Base-by-base conservation (phyloP, 768 basidiomycete species). In the Sarcomyxa edulis region DNA sequence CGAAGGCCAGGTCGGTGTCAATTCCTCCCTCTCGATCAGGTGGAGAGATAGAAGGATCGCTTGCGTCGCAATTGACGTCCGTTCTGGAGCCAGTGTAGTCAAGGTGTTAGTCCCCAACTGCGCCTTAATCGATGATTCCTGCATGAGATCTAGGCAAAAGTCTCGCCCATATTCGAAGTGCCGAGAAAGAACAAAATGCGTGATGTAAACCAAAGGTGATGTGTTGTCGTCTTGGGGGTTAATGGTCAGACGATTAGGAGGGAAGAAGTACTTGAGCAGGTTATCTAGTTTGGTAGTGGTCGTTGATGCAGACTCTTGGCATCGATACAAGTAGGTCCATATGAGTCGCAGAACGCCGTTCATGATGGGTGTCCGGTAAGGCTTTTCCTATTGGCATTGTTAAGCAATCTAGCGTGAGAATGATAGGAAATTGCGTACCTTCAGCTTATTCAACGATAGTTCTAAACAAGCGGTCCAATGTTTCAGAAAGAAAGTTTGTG, bases 281-380 rank as follows among this genome's bases (percentile, higher is more conserved):
- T 60, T 62, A 45, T 96, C 92, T 27, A 97, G 60, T 52, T 84
- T 90, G 20, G 78, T 63, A n/a, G 80, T 77, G n/a, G 79, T 81
- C 3, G 86, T 83, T 0, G 92, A 86, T 2, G 77, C 65, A 5
- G 85, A 73, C 58, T 97, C 94, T 46, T 84, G 81, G 53, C 91
- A 94, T 11, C 94, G 83, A 54, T 90, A 94, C n/a, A 96, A 68
- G 58, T 96, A 97, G 2, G 92, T 89, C 94, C 93, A 97, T 23
- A 93, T 62, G 28, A 96, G 60, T 7, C 94, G 80, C 45, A 91
- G 55, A 40, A 87, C 75, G 9, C 88, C 87, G 48, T 93, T 94
- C 64, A 94, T 68, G 15, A 89, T 73, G 2, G 77, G 70, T 0
- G 75, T 64, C 9, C 91, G 77, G 39, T 73, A 69, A 1, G 78